Conservation (phyloP, 148 eudicot species). For the Fagopyrum esculentum region DNA sequence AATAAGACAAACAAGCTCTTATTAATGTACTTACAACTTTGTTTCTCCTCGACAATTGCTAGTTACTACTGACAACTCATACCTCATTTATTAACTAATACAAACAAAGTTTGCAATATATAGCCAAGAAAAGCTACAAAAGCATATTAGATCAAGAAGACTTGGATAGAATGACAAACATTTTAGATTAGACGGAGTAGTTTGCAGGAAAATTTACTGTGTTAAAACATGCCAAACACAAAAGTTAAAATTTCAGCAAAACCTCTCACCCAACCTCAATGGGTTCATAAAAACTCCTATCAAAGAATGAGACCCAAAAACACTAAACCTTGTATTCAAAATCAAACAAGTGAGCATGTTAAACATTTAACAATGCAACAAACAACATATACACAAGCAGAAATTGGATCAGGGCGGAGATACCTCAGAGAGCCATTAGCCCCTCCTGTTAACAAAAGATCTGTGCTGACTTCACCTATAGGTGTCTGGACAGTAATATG, state of each 20-base stretch:
- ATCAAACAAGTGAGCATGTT: background rate
- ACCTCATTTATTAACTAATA: too few species aligned
- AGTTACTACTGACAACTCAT: too few species aligned
- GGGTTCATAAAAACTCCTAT: background rate
- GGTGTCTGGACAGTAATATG: conserved; percentile 36
- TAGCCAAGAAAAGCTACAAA: too few species aligned
- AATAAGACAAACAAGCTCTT: too few species aligned
- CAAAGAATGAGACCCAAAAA: background rate
- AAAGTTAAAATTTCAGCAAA: background rate
- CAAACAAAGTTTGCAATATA: too few species aligned
- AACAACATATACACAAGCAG: background rate
- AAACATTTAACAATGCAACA: background rate
- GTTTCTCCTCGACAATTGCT: too few species aligned
- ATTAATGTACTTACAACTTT: too few species aligned
- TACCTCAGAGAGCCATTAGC: conserved; percentile 47
- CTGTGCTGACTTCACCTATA: conserved; percentile 35
- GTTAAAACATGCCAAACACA: background rate
- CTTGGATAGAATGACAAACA: too few species aligned
- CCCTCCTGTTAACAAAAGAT: conserved; percentile 53
- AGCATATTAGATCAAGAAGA: too few species aligned
- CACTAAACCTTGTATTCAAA: background rate
- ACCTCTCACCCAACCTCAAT: background rate
- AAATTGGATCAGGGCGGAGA: conserved; percentile 5
- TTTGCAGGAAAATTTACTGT: background rate
- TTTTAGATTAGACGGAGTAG: too few species aligned